Conservation (phyloP, 2,329 filamentous ascomycete genomes). For the Monosporascus ibericus region DNA sequence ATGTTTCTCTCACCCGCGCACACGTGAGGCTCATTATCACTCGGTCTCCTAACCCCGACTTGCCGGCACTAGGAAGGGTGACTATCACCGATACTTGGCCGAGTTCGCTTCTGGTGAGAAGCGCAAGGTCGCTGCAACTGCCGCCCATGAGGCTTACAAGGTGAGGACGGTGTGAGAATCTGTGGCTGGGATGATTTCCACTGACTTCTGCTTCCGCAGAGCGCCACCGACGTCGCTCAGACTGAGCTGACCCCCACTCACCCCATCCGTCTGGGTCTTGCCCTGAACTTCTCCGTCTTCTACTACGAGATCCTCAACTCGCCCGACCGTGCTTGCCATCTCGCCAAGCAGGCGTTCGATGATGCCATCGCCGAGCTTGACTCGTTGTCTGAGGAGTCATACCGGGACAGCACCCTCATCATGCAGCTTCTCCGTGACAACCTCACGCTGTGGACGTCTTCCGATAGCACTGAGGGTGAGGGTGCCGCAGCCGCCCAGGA, state of each 20-base stretch:
- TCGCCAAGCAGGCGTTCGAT: conserved; percentile 98
- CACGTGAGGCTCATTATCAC: conserved; percentile 1
- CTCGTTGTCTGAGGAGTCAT: conserved; percentile 94
- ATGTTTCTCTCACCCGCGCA: conserved; percentile 33
- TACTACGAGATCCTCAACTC: conserved; percentile 99
- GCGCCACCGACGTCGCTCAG: conserved; percentile 95
- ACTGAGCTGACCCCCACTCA: conserved; percentile 95
- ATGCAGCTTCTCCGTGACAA: conserved; percentile 99
- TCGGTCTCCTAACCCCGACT: conserved; percentile 4
- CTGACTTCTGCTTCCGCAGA: conserved; percentile 43
- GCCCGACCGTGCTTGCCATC: conserved; percentile 92
- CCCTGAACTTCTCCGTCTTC: conserved; percentile 98
- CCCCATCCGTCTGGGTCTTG: conserved; percentile 94
- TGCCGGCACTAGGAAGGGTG: conserved; percentile 69
- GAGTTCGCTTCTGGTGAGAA: conserved; percentile 92
- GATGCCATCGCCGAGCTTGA: conserved; percentile 98
- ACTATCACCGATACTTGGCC: conserved; percentile 92
- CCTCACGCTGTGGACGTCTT: conserved; percentile 96
- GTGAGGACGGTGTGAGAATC: conserved; percentile 40
- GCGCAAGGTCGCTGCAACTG: conserved; percentile 81
- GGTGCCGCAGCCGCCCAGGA: conserved; percentile 51
- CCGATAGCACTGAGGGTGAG: conserved; percentile 77
- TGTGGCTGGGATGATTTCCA: not conserved
- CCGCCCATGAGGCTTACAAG: conserved; percentile 96
- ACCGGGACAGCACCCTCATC: conserved; percentile 98